These are phyloP conservation scores for Pseudocercospora crystallina DNA, from an alignment of 2,329 filamentous ascomycete genomes.

Conservation along the genomic window DNA sequence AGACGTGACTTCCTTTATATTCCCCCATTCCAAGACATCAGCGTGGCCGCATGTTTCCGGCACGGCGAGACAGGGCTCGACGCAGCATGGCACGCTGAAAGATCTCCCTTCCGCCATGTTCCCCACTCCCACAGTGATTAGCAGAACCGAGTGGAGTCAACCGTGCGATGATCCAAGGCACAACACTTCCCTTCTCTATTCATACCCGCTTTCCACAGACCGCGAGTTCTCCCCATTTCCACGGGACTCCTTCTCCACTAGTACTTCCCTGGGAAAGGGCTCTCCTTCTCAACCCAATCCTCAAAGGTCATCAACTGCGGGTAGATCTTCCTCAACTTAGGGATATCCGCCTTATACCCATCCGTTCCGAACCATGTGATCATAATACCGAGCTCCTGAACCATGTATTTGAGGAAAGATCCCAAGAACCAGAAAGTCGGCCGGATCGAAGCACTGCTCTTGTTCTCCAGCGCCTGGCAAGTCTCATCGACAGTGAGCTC, in stretches of 20 bases:
- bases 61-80: no score
- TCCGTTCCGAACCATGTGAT: constrained; percentile 51
- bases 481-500: constrained; percentile 52
- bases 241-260: not conserved
- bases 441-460: constrained; percentile 46
- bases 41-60: no score
- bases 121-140: no score
- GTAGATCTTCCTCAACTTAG: constrained; percentile 45
- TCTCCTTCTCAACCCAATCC: constrained; percentile 35
- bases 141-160: no score
- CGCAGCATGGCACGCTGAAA: no score
- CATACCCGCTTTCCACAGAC: no score
- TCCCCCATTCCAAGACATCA: no score
- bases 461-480: constrained; percentile 47
- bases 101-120: no score
- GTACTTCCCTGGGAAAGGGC: constrained; percentile 25
- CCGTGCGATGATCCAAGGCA: no score
- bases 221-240: no score
- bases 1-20: no score
- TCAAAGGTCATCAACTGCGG: constrained; percentile 42
- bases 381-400: constrained; percentile 38
- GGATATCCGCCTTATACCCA: constrained; percentile 51
- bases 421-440: constrained; percentile 47
- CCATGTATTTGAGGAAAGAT: constrained; percentile 43
- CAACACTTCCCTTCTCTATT: no score